Evolutionary conservation across 2,329 filamentous ascomycete genomes (phyloP).

Genomic region (Botrytis byssoidea): DNA sequence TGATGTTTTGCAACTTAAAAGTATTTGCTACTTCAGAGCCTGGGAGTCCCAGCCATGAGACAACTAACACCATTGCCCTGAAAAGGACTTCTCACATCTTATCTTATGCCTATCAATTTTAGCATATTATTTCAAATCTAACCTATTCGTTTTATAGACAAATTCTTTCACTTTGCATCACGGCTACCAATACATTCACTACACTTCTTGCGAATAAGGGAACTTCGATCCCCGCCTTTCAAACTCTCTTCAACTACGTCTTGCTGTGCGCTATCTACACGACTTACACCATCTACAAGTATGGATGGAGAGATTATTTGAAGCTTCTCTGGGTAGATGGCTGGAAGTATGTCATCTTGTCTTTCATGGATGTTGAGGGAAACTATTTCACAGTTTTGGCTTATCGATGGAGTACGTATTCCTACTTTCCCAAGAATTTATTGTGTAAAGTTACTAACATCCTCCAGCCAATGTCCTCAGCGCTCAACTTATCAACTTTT

Average conservation of each 20-base stretch:
- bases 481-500: slow-evolving; percentile 96
- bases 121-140: slow-evolving; percentile 21
- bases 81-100: slow-evolving; percentile 44
- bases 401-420: slow-evolving; percentile 56
- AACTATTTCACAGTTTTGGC: slow-evolving; percentile 98
- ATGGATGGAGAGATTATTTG: slow-evolving; percentile 71
- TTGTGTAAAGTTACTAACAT: slow-evolving; percentile 24
- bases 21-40: slow-evolving; percentile 99
- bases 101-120: slow-evolving; percentile 15
- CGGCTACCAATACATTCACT: slow-evolving; percentile 87
- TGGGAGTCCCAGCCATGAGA: slow-evolving; percentile 83
- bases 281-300: slow-evolving; percentile 71
- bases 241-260: slow-evolving; percentile 93
- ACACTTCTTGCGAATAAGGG: slow-evolving; percentile 64
- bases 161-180: slow-evolving; percentile 84
- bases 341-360: slow-evolving; percentile 92
- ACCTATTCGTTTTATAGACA: slow-evolving; percentile 50
- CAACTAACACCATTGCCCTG: slow-evolving; percentile 89
- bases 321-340: slow-evolving; percentile 66
- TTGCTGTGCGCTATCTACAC: slow-evolving; percentile 81
- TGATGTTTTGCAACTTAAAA: slow-evolving; percentile 87
- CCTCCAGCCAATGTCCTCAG: slow-evolving; percentile 76
- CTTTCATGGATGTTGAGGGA: slow-evolving; percentile 91
- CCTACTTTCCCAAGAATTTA: neutral
- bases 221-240: slow-evolving; percentile 89